Evolutionary conservation across 306 rosid species (phyloP), one percentile per base, ranked within the genome.

Genomic region (Cicer yamashitae): DNA sequence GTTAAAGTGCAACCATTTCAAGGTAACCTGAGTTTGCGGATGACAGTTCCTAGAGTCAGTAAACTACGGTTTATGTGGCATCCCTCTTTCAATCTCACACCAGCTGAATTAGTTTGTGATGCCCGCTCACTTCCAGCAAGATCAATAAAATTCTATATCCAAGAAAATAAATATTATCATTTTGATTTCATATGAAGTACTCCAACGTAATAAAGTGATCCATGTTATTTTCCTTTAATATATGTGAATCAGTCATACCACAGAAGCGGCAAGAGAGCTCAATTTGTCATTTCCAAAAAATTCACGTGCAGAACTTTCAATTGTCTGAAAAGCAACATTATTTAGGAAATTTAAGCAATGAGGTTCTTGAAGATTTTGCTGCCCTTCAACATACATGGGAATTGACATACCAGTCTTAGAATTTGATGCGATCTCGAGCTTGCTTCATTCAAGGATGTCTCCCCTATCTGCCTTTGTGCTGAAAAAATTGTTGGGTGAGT

Each of bases 401-500:
- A 46, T 22, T 41, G 41, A 47, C 76, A 12, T 88, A 94, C 98
- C 91, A 94, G 78, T 86, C 93, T 87, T 64, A 94, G 88, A 85
- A 94, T 94, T 87, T 91, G 97, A 88, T 94, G 98, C 64, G 98
- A 94, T 84, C 97, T 90, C 72, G 98, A 94, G 87, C 98, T 94
- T 79, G 84, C 91, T 90, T 91, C 98, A 86, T 94, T 94, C 74
- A 94, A 61, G 43, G 89, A 76, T 75, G 98, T 94, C 88, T 94
- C 97, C 70, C 98, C 98, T 66, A 90, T 89, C 86, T 91, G 93
- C 83, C 97, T 88, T 86, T 94, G 96, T 83, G 90, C 98, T 94
- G 91, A 38, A 73, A 82, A 86, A 68, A 50, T 44, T 39, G 59
- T 44, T 41, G 25, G 25, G 30, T 63, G 67, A 45, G 71, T 68